Percentiles rank a stretch among this genome's conserved stretches.
phyloP scores from a whole-genome alignment of 805 yeast genomes.

The Kodamaea restingae region DNA sequence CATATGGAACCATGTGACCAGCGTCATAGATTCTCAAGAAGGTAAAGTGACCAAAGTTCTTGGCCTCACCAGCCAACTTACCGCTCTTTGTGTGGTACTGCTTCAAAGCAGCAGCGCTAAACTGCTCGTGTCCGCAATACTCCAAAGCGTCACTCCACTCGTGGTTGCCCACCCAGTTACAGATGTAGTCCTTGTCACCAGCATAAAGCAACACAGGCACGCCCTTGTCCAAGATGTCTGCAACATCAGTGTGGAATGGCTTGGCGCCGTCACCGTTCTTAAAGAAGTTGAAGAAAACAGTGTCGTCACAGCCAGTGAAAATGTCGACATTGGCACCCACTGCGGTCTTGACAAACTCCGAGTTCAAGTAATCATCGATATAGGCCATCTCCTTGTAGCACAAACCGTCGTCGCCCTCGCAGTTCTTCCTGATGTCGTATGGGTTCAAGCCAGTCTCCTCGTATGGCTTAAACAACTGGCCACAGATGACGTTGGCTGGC shows the following conservation, averaged over 20 bases:
- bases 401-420: constrained; percentile 45
- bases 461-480: constrained; percentile 28
- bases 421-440: constrained; percentile 56
- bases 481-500: constrained; percentile 36
- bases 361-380: constrained; percentile 51
- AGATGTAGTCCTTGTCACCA: constrained; percentile 44
- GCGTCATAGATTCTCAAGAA: constrained; percentile 83
- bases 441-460: constrained; percentile 54
- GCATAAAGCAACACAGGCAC: constrained; percentile 42
- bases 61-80: constrained; percentile 61
- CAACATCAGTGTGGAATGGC: constrained; percentile 65
- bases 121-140: constrained; percentile 17
- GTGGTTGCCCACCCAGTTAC: constrained; percentile 44
- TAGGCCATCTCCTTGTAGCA: constrained; percentile 52
- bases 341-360: constrained; percentile 48
- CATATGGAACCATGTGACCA: constrained; percentile 95
- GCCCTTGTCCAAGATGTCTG: constrained; percentile 34
- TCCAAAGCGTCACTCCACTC: constrained; percentile 32
- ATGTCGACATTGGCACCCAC: constrained; percentile 54
- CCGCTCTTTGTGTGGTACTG: constrained; percentile 18
- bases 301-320: constrained; percentile 46
- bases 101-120: constrained; percentile 15
- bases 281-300: constrained; percentile 46
- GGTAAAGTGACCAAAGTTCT: constrained; percentile 68
- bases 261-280: constrained; percentile 63